phyloP scores from a whole-genome alignment of 805 yeast species.

The Kuraishia ogatae region DNA sequence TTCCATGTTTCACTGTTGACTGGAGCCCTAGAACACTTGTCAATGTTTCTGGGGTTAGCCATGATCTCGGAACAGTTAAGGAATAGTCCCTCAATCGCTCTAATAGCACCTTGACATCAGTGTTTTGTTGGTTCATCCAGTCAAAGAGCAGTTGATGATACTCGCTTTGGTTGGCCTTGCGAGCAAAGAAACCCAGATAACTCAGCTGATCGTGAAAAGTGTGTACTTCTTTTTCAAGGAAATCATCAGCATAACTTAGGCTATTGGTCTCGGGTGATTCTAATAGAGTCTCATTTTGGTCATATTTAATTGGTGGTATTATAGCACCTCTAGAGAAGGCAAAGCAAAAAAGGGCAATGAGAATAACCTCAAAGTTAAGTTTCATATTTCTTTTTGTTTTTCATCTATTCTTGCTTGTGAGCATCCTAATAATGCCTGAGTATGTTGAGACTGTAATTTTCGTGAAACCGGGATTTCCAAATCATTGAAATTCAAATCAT shows the following conservation, averaged over 20 bases:
- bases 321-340: not conserved
- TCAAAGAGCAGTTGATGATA: not conserved
- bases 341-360: not conserved
- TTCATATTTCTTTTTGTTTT: not conserved
- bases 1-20: conserved; percentile 10
- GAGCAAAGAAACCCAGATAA: not conserved
- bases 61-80: not conserved
- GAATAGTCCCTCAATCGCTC: not conserved
- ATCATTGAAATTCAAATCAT: no score
- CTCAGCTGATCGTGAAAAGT: not conserved
- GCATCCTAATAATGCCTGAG: not conserved
- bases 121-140: not conserved
- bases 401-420: no score
- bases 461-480: no score
- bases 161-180: not conserved
- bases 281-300: not conserved
- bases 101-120: not conserved
- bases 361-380: not conserved
- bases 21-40: not conserved
- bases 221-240: not conserved
- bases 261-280: not conserved
- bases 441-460: not conserved
- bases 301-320: not conserved
- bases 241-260: not conserved
- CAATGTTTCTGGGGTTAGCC: not conserved